phyloP scores from a whole-genome alignment of 2,329 filamentous ascomycete species.

The Zarea fungicola region DNA sequence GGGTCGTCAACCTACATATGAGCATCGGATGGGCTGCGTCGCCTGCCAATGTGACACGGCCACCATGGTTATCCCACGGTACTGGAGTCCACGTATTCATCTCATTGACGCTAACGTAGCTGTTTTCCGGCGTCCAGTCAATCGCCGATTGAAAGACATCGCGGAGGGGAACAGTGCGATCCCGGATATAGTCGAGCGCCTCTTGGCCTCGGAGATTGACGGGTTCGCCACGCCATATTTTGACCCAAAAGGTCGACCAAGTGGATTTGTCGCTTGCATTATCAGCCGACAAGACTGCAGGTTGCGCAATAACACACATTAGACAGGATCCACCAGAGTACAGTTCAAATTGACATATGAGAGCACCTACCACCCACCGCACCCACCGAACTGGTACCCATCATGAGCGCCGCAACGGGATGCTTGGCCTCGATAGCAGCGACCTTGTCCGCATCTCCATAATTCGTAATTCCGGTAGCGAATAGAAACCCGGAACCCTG shows the following conservation, averaged over 20 bases:
- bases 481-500: constrained; percentile 25
- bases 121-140: constrained; percentile 29
- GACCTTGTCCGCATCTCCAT: constrained; percentile 22
- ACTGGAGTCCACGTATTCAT: constrained; percentile 33
- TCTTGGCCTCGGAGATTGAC: constrained; percentile 28
- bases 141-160: constrained; percentile 29
- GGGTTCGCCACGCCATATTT: constrained; percentile 27
- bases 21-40: constrained; percentile 42
- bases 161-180: constrained; percentile 21
- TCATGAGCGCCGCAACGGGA: constrained; percentile 26
- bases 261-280: constrained; percentile 20
- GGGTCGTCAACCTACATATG: constrained; percentile 30
- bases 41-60: constrained; percentile 32
- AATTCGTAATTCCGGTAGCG: constrained; percentile 24
- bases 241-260: constrained; percentile 32
- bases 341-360: not conserved
- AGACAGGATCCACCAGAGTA: too few relatives aligned
- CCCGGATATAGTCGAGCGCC: constrained; percentile 28
- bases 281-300: constrained; percentile 21
- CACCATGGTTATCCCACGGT: constrained; percentile 26
- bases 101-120: constrained; percentile 27
- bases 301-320: not conserved
- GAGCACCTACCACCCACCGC: constrained; percentile 26
- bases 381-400: constrained; percentile 24
- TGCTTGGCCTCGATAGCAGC: constrained; percentile 23